Base-by-base conservation (phyloP, 106 monocot genomes). In the Ottelia alismoides region DNA sequence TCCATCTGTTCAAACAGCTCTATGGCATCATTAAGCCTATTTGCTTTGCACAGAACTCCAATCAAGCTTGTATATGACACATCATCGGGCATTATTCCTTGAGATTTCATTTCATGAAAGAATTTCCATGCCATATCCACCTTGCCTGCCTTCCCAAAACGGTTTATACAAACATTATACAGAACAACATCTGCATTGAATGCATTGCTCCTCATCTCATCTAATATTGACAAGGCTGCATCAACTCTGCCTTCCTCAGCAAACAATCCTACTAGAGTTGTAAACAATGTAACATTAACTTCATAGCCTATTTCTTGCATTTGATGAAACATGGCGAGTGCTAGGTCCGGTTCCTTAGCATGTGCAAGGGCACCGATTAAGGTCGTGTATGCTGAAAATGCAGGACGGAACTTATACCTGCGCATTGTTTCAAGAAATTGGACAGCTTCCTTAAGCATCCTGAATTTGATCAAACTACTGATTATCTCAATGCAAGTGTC, bases 121-220 rank as follows among this genome's bases (percentile, higher is more conserved):
- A 98, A 98, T 70, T 98, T 98, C 98, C 98, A 98, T 2, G 98
- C 85, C 98, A 86, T 82, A 35, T 98, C 98, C 32, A 98, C 73
- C 62, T 98, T 98, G 11, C 98, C 98, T 59, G 68, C 79, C 61
- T 98, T 98, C 7, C 98, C 98, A 57, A 90, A 98, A 65, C 82
- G 79, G 40, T 98, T 90, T 45, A 98, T 90, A 30, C 98, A 98
- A 30, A 98, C 89, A 65, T 98, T 98, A 45, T 86, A 98, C 47
- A 98, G 44, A 43, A 98, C 79, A 29, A 98, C 61, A 64, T 98
- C 98, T 25, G 85, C 85, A 35, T 70, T 62, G 46, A 79, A 63
- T 46, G 90, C 76, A 53, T 63, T 85, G 60, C 82, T 80, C 67
- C 83, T 98, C 98, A 90, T 73, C 68, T 90, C 82, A 22, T 89